Evolutionary conservation across 2,329 filamentous ascomycete species (phyloP).

Genomic region (Aurifilum marmelostoma): DNA sequence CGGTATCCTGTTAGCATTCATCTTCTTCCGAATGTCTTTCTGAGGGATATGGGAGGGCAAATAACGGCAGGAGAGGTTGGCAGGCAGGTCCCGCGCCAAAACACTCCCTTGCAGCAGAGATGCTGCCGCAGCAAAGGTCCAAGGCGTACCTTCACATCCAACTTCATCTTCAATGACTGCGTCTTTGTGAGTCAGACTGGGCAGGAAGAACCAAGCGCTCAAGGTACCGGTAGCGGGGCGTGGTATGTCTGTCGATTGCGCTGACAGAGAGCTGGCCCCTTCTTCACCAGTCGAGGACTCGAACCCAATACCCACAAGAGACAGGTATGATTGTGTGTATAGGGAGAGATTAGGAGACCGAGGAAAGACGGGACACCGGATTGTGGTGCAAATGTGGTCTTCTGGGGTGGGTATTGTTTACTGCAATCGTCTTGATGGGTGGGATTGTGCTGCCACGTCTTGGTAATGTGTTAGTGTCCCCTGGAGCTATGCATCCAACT

Average conservation of each 20-base stretch:
- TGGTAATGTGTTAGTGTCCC: background rate
- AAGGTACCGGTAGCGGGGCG: constrained; percentile 24
- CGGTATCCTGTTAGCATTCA: constrained; percentile 39
- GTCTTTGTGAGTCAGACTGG: background rate
- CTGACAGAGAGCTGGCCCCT: constrained; percentile 17
- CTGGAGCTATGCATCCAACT: constrained; percentile 25
- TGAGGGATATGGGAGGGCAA: background rate
- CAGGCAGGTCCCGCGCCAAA: background rate
- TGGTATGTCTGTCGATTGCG: constrained; percentile 19
- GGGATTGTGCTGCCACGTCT: constrained; percentile 22
- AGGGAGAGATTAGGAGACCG: background rate
- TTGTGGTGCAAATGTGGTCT: background rate
- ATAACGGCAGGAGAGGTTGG: background rate
- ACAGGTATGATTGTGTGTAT: background rate
- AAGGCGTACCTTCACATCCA: constrained; percentile 32
- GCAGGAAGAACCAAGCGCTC: background rate
- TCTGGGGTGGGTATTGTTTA: constrained; percentile 18
- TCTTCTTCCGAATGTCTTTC: background rate
- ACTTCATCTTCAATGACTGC: constrained; percentile 35
- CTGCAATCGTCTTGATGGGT: constrained; percentile 18
- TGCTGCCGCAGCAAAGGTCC: background rate
- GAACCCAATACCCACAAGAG: background rate
- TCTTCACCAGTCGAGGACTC: constrained; percentile 6
- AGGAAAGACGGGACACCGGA: too few species aligned
- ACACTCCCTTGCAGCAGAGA: background rate